Evolutionary conservation across 495 filamentous ascomycete species (phyloP).

Genomic region (Lasiosphaeria ovina): DNA sequence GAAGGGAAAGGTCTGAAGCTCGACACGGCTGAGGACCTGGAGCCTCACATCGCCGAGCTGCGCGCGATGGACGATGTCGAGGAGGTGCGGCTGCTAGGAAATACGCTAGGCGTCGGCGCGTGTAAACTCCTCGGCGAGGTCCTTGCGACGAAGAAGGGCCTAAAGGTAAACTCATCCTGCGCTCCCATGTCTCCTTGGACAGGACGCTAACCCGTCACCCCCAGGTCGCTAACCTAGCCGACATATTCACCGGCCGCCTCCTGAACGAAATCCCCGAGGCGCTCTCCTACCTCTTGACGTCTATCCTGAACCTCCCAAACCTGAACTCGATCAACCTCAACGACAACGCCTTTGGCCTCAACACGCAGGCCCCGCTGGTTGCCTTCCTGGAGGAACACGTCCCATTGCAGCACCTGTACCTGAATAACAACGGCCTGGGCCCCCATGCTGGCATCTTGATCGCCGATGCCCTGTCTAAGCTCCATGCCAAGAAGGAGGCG

Average conservation of each 20-base stretch:
- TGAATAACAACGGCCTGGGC: slow-evolving; percentile 98
- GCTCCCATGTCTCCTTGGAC: background rate
- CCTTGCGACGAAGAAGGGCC: slow-evolving; percentile 72
- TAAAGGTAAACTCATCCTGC: slow-evolving; percentile 53
- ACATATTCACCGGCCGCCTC: slow-evolving; percentile 95
- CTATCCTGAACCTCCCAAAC: slow-evolving; percentile 76
- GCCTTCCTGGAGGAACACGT: slow-evolving; percentile 82
- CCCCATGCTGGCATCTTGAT: slow-evolving; percentile 83
- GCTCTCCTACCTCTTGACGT: slow-evolving; percentile 76
- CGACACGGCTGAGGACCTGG: slow-evolving; percentile 79
- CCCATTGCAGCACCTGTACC: slow-evolving; percentile 84
- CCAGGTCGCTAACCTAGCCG: slow-evolving; percentile 82
- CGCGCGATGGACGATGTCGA: slow-evolving; percentile 71
- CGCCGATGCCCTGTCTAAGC: slow-evolving; percentile 75
- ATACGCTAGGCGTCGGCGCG: slow-evolving; percentile 87
- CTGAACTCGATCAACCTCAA: slow-evolving; percentile 92
- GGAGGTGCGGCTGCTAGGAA: slow-evolving; percentile 79
- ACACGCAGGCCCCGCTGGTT: slow-evolving; percentile 78
- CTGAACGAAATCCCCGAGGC: slow-evolving; percentile 92
- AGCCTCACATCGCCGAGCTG: slow-evolving; percentile 76
- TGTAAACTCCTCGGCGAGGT: slow-evolving; percentile 78
- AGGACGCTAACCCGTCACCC: slow-evolving; percentile 20
- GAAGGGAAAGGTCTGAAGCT: slow-evolving; percentile 89
- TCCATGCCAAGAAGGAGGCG: slow-evolving; percentile 72
- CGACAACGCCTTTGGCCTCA: slow-evolving; percentile 96